Percentiles rank a stretch among this genome's conserved stretches.
phyloP scores from a whole-genome alignment of 306 rosid species.

The Hippophae tibetana region DNA sequence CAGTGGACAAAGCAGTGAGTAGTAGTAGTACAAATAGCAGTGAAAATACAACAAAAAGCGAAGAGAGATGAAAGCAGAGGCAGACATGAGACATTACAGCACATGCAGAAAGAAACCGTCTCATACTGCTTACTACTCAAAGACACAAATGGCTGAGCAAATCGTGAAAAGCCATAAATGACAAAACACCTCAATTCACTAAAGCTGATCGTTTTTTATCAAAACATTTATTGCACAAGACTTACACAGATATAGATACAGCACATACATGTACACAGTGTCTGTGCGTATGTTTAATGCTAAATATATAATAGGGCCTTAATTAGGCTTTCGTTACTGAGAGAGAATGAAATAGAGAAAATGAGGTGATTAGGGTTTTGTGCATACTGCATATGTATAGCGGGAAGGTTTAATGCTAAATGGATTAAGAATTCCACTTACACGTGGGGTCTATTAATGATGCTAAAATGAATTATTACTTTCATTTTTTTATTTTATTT shows the following conservation, averaged over 20 bases:
- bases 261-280: background rate
- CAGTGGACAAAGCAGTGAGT: background rate
- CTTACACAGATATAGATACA: background rate
- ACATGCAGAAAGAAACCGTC: background rate
- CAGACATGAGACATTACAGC: background rate
- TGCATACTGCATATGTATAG: background rate
- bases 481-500: background rate
- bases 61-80: slow-evolving; percentile 4
- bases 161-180: slow-evolving; percentile 25
- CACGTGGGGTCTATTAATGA: background rate
- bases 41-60: slow-evolving; percentile 2
- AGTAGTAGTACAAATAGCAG: background rate
- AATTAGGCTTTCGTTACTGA: no score
- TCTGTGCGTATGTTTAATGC: no score
- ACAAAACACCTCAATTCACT: slow-evolving; percentile 30
- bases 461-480: background rate
- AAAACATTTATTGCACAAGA: slow-evolving; percentile 20
- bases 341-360: background rate
- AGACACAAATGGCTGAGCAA: slow-evolving; percentile 38
- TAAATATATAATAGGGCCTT: no score
- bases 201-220: slow-evolving; percentile 3
- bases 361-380: background rate
- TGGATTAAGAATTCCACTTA: background rate
- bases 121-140: background rate
- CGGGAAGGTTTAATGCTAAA: background rate